A percentile compares a stretch with the other conserved stretches of the same genome.
phyloP scores from a whole-genome alignment of 306 rosid species.

The Styphnolobium japonicum region DNA sequence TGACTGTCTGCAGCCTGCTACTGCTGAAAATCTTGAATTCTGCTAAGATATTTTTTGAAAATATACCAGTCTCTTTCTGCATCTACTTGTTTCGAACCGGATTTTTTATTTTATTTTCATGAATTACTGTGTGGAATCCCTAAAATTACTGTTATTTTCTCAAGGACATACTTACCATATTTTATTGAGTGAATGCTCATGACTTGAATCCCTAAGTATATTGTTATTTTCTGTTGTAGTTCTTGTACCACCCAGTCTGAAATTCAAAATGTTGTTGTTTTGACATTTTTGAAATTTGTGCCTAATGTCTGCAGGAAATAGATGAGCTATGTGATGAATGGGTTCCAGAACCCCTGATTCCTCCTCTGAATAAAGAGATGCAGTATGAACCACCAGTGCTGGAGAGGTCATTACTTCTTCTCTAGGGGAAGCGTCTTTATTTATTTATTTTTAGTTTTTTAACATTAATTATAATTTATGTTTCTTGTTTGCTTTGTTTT shows the following conservation, averaged over 20 bases:
- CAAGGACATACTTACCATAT: not conserved
- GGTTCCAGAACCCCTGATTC: constrained; percentile 95
- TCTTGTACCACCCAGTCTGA: not conserved
- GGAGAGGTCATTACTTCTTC: constrained; percentile 69
- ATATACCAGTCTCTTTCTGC: not conserved
- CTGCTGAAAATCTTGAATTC: constrained; percentile 11
- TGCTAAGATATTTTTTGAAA: not conserved
- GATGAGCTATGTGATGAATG: constrained; percentile 94
- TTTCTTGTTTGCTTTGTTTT: not conserved
- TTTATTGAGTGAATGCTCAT: not conserved
- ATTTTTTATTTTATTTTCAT: not conserved
- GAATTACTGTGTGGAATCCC: not conserved
- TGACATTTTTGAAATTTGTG: constrained; percentile 4
- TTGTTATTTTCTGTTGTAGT: not conserved
- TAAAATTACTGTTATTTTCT: not conserved
- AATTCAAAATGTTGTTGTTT: not conserved
- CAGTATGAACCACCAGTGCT: constrained; percentile 77
- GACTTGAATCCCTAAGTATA: not conserved
- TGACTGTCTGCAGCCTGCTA: not conserved
- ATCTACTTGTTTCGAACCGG: not conserved
- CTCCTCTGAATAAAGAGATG: constrained; percentile 68
- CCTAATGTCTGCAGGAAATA: constrained; percentile 62
- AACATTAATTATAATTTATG: not conserved
- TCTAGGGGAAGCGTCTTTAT: not conserved
- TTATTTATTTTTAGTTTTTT: not conserved